Percentiles rank a stretch among this genome's conserved stretches.
phyloP scores from a whole-genome alignment of 352 stramenopile genomes.

The Phytophthora tentaculata region DNA sequence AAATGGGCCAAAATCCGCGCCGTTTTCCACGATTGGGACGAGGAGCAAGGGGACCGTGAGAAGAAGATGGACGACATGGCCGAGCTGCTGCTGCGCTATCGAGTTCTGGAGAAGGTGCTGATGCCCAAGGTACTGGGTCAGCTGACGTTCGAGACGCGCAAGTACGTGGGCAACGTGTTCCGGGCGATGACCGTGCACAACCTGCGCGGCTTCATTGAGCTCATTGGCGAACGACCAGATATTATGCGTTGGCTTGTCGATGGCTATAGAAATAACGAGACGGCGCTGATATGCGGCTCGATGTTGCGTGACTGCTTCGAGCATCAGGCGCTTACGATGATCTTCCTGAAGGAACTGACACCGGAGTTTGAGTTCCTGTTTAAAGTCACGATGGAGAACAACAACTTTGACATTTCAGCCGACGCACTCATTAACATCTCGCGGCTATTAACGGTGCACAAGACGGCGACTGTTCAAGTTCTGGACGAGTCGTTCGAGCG shows the following conservation, averaged over 20 bases:
- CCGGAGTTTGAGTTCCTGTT: conserved; percentile 72
- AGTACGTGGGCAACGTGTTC: conserved; percentile 83
- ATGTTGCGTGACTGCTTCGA: conserved; percentile 88
- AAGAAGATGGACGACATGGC: conserved; percentile 86
- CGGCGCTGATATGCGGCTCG: conserved; percentile 73
- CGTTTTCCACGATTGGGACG: conserved; percentile 80
- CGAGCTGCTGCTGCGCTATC: conserved; percentile 73
- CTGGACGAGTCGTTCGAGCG: conserved; percentile 69
- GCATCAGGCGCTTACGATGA: conserved; percentile 58
- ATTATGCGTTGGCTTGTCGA: conserved; percentile 80
- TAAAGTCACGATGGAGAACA: conserved; percentile 75
- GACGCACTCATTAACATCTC: conserved; percentile 85
- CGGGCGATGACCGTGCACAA: conserved; percentile 80
- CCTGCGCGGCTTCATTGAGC: conserved; percentile 63
- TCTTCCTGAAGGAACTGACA: conserved; percentile 70
- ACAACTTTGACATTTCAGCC: conserved; percentile 86
- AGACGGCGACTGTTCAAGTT: conserved; percentile 53
- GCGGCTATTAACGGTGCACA: conserved; percentile 70
- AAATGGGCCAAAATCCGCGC: conserved; percentile 78
- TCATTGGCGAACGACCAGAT: conserved; percentile 62
- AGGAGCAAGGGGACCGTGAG: conserved; percentile 69
- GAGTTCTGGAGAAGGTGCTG: conserved; percentile 76
- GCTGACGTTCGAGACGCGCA: conserved; percentile 85
- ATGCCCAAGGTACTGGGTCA: conserved; percentile 71
- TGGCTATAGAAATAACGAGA: conserved; percentile 77